Evolutionary conservation across 208 protist species (phyloP).

Genomic region (Eutreptiella sp.): DNA sequence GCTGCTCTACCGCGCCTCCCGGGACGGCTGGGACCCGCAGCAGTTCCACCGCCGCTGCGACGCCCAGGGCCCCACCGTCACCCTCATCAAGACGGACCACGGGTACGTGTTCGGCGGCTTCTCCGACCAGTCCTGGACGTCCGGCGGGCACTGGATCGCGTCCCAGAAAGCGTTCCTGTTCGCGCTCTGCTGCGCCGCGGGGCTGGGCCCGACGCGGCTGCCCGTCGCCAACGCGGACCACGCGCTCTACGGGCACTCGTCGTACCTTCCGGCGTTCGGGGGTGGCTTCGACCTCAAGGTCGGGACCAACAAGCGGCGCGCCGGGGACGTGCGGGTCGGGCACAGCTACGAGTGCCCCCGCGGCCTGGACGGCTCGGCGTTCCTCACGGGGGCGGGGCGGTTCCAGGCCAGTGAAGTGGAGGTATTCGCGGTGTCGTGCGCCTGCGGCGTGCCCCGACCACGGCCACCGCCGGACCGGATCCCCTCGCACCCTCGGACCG

Average conservation of each 20-base stretch:
- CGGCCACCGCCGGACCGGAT: too few species aligned
- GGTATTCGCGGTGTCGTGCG: too few species aligned
- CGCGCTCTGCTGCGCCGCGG: not conserved
- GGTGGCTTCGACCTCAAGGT: slow-evolving; percentile 4
- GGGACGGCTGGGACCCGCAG: slow-evolving; percentile 2
- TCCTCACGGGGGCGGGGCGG: too few species aligned
- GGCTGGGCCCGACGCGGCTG: too few species aligned
- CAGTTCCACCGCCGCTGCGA: slow-evolving; percentile 12
- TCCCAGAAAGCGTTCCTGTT: slow-evolving; percentile 6
- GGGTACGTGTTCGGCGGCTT: slow-evolving; percentile 19
- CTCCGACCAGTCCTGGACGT: not conserved
- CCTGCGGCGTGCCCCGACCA: too few species aligned
- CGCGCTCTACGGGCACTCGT: not conserved
- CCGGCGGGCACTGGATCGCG: not conserved
- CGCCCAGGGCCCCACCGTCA: not conserved
- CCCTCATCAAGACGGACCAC: not conserved
- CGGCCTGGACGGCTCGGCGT: too few species aligned
- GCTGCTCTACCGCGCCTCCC: slow-evolving; percentile 1
- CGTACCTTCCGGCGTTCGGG: slow-evolving; percentile 4
- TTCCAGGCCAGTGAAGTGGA: too few species aligned
- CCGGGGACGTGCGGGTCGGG: too few species aligned
- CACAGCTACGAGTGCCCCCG: too few species aligned
- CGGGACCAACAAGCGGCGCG: too few species aligned
- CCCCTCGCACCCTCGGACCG: too few species aligned
- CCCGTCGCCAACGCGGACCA: too few species aligned